Base-by-base conservation (phyloP, 2,329 filamentous ascomycete genomes). In the Cylindrodendrum hubeiense region DNA sequence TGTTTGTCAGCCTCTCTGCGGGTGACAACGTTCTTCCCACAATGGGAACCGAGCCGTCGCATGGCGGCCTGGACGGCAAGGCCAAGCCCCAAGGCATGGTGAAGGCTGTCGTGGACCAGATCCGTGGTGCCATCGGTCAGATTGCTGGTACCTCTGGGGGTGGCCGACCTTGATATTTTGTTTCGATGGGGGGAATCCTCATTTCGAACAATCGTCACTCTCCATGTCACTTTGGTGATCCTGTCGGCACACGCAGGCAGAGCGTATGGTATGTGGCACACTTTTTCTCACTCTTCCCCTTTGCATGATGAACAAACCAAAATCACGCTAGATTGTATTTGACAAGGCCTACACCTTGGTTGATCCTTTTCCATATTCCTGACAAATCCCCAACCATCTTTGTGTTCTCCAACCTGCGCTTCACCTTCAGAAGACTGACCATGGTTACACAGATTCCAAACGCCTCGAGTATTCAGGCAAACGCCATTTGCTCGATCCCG, bases 1-100 rank as follows among this genome's bases (percentile, higher is more conserved):
- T 99, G 15, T 99, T 99, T 76, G 95, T 99, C 54, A 97, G 93
- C 74, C 81, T 99, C 44, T 97, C 93, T 19, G 96, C 96, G 0
- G 94, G 94, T 59, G 96, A 99, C 77, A 98, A 98, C 76, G 93
- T 98, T 4, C 82, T 99, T 55, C 96, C 96, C 0, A 97, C 91
- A 8, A 98, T 98, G 87, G 93, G 94, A 13, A 93, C 89, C 68
- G 84, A 86, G 56, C 85, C 87, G 3, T 77, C 81, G 5, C 37
- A 39, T 9, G 81, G 80, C 13, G 82, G 82, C 24, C 77, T 79
- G 5, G 80, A 83, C 54, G 81, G 82, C 60, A 86, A 85, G 76
- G 79, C 76, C 61, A 85, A 83, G 75, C 85, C 88, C 15, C 88
- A 91, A 73, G 89, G 90, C 5, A 88, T 92, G 85, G 84, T 90